Conservation (phyloP, 768 basidiomycete genomes). For the Mycena amicta region DNA sequence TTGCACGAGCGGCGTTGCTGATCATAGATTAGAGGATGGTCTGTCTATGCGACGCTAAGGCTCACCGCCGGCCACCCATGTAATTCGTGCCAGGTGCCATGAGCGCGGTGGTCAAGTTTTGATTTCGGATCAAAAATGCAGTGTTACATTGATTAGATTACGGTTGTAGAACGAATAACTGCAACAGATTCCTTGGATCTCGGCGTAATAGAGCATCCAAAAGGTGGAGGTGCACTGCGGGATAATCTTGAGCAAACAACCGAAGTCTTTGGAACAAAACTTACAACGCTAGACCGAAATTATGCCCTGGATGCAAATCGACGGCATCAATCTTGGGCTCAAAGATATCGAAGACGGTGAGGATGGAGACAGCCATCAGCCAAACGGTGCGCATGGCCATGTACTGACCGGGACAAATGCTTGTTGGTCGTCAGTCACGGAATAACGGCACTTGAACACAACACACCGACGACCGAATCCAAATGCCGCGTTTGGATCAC, state of each 20-base stretch:
- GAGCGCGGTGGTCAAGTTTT: neutral
- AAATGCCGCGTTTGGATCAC: neutral
- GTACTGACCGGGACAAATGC: constrained; percentile 14
- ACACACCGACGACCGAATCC: constrained; percentile 6
- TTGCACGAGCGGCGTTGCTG: neutral
- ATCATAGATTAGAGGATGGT: neutral
- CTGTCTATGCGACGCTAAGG: neutral
- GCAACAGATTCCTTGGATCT: neutral
- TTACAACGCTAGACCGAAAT: neutral
- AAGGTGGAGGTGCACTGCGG: neutral
- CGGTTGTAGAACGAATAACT: neutral
- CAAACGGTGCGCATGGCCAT: constrained; percentile 3
- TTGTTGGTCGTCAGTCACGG: neutral
- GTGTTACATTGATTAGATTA: neutral
- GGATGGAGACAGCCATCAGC: neutral
- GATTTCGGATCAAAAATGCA: neutral
- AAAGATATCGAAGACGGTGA: constrained; percentile 1
- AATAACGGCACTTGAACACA: neutral
- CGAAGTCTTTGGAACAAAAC: too few species aligned
- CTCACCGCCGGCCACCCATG: neutral
- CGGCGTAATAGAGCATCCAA: constrained; percentile 4
- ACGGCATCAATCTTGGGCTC: constrained; percentile 2
- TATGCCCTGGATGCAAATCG: neutral
- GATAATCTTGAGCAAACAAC: neutral
- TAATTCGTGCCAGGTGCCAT: neutral